phyloP scores from a whole-genome alignment of 306 rosid species.

The Leucaena leucocephala region DNA sequence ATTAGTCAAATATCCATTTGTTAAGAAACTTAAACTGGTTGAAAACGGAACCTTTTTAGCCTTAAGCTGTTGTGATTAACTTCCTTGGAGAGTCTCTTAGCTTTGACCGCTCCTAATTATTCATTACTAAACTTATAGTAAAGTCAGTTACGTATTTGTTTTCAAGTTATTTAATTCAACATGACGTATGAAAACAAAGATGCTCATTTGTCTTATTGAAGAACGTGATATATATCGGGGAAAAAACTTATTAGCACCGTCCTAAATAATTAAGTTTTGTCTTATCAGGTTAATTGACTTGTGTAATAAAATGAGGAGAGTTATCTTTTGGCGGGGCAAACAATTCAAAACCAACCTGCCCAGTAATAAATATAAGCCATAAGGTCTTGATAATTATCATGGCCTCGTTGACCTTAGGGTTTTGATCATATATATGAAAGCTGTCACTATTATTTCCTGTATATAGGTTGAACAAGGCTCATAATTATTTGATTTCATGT shows the following conservation, averaged over 20 bases:
- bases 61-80: not conserved
- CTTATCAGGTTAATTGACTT: not conserved
- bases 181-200: not conserved
- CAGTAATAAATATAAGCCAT: slow-evolving; percentile 11
- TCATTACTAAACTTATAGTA: not conserved
- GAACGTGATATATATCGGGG: not conserved
- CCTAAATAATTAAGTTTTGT: too few relatives aligned
- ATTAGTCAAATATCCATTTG: slow-evolving; percentile 21
- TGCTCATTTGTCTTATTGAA: not conserved
- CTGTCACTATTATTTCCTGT: slow-evolving; percentile 23
- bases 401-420: slow-evolving; percentile 6
- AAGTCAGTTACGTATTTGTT: not conserved
- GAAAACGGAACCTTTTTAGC: slow-evolving; percentile 18
- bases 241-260: too few relatives aligned
- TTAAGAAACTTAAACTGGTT: slow-evolving; percentile 31
- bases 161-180: not conserved
- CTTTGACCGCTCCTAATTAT: slow-evolving; percentile 1
- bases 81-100: not conserved
- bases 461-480: not conserved
- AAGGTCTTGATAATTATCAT: slow-evolving; percentile 35
- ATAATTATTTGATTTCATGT: slow-evolving; percentile 25
- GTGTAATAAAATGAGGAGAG: not conserved
- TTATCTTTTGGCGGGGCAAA: not conserved
- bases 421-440: slow-evolving; percentile 23
- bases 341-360: slow-evolving; percentile 23